These are phyloP conservation scores for Spathaspora sp. DNA, from an alignment of 1,139 yeast species.

Conservation along the genomic window DNA sequence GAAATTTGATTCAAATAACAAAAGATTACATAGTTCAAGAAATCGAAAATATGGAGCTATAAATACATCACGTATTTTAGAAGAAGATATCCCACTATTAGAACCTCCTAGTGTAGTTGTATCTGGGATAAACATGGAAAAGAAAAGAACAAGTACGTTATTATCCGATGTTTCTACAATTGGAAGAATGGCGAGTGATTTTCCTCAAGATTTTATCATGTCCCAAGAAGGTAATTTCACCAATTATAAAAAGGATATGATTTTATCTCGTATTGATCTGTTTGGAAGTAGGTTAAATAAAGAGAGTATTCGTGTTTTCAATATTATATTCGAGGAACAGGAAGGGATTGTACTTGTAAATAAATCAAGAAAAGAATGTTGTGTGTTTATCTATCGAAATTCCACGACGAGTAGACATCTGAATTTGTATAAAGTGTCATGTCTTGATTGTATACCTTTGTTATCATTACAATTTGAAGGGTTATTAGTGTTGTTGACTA, in stretches of 20 bases:
- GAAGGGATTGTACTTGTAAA: slow-evolving; percentile 58
- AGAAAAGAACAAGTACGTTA: slow-evolving; percentile 53
- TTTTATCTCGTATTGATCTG: slow-evolving; percentile 57
- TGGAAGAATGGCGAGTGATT: slow-evolving; percentile 59
- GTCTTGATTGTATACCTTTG: slow-evolving; percentile 44
- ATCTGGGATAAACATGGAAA: slow-evolving; percentile 43
- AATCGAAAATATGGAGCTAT: slow-evolving; percentile 2
- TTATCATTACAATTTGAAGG: slow-evolving; percentile 36
- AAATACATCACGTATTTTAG: slow-evolving; percentile 34
- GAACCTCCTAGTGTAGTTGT: slow-evolving; percentile 24
- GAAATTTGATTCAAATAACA: slow-evolving; percentile 9
- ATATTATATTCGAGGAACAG: slow-evolving; percentile 48
- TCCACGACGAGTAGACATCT: slow-evolving; percentile 35
- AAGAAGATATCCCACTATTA: slow-evolving; percentile 22
- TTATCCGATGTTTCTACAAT: slow-evolving; percentile 56
- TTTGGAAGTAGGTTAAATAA: slow-evolving; percentile 16
- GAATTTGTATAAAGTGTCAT: slow-evolving; percentile 33
- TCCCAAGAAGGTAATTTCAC: slow-evolving; percentile 23
- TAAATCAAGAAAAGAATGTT: slow-evolving; percentile 33
- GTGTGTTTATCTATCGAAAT: slow-evolving; percentile 50
- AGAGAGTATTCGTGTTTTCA: slow-evolving; percentile 40
- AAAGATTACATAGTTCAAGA: neutral
- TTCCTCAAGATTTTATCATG: slow-evolving; percentile 14
- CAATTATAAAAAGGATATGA: slow-evolving; percentile 59
- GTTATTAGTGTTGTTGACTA: slow-evolving; percentile 38